phyloP scores from a whole-genome alignment of 148 eudicot genomes.

The Chenopodium suecicum region DNA sequence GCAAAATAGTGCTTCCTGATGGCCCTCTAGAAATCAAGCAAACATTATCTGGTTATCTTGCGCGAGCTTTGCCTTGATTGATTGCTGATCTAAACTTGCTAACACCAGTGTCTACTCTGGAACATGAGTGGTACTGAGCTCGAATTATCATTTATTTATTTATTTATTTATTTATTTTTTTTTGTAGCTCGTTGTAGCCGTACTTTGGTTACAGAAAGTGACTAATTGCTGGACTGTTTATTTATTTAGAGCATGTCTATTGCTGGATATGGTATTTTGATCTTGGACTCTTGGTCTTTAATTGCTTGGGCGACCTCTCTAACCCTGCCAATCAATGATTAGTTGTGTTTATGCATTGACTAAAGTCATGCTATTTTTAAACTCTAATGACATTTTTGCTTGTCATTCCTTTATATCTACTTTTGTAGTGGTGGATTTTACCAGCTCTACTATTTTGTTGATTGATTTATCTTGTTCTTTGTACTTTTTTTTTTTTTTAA shows the following conservation, averaged over 20 bases:
- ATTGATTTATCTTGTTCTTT: not conserved
- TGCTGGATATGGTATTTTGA: not conserved
- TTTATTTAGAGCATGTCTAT: not conserved
- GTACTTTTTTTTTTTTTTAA: not conserved
- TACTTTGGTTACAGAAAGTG: not conserved
- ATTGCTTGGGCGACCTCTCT: not conserved
- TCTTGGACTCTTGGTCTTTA: not conserved
- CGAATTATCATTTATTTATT: not conserved
- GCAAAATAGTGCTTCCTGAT: conserved; percentile 54
- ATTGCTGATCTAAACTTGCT: conserved; percentile 62
- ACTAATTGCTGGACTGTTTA: not conserved
- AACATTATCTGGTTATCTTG: conserved; percentile 74
- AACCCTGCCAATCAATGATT: not conserved
- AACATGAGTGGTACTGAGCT: conserved; percentile 61
- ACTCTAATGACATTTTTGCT: not conserved
- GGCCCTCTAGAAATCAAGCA: conserved; percentile 85
- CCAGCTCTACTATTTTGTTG: too few species aligned
- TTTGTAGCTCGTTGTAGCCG: not conserved
- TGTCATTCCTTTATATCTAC: too few species aligned
- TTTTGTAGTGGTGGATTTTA: too few species aligned
- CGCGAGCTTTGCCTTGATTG: conserved; percentile 75
- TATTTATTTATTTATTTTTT: too few species aligned
- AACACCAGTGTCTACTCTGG: conserved; percentile 58
- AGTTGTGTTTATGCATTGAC: not conserved
- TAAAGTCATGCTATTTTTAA: not conserved